Evolutionary conservation across 495 filamentous ascomycete genomes (phyloP), one percentile per base, ranked within the genome.

Genomic region (Filosporella fistucella): DNA sequence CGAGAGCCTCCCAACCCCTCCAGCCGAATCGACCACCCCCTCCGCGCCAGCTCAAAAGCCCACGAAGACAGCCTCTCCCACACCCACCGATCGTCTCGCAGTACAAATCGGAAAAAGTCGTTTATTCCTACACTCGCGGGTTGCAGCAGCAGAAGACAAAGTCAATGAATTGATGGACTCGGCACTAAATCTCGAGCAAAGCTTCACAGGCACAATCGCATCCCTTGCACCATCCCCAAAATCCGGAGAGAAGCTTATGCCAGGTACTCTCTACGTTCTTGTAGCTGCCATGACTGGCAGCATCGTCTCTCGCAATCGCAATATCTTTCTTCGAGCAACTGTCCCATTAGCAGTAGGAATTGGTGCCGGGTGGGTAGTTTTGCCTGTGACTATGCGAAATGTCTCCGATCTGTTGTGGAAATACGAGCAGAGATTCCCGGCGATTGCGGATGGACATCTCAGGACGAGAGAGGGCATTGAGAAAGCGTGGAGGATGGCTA

Each of bases 231-330:
- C 93, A 18, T 72, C 89, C 10, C 80, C 82, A 47, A 84, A 89
- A 61, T 83, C 79, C 40, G 82, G 84, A 52, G 93, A 98, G 68
- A 78, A 78, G 55, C 73, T 97, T 13, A 78, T 95, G 61, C 93
- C 93, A 21, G 89, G 90, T 4, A 65, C 80, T 29, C 75, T 96
- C 51, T 96, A 96, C 69, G 88, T 95, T 28, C 79, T 95, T 12
- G 89, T 98, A 2, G 79, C 89, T 10, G 81, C 86, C 49, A 95
- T 98, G 89, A 85, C 91, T 24, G 91, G 91, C 53, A 86, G 80
- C 55, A 96, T 98, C 60, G 69, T 95, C 23, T 76, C 86, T 35
- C 78, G 93, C 42, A 93, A 94, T 70, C 80, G 91, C 34, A 88
- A 85, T 55, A 71, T 96, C 33, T 62, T 95, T 48, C 70, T 97